Evolutionary conservation across 192 early-diverging fungal species (phyloP).

Genomic region (Coemansia sp.): DNA sequence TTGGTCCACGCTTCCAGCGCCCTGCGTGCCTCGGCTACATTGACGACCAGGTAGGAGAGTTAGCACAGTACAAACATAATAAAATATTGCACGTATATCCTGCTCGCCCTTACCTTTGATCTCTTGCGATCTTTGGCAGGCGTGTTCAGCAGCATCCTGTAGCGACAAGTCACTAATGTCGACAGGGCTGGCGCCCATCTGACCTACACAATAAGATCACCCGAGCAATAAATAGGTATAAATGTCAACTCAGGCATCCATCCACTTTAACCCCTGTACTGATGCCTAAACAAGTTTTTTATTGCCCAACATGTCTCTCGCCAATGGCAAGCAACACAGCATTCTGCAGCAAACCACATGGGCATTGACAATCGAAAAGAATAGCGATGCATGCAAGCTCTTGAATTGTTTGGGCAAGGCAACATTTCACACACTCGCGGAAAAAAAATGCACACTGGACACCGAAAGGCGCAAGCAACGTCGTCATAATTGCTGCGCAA

Average conservation of each 20-base stretch:
- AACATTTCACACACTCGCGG: not conserved
- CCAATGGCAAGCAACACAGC: not conserved
- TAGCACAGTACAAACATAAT: not conserved
- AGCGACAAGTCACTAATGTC: not conserved
- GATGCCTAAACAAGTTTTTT: not conserved
- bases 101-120: not conserved
- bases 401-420: not conserved
- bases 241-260: not conserved
- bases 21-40: conserved; percentile 9
- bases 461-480: not conserved
- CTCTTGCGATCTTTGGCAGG: not conserved
- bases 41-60: not conserved
- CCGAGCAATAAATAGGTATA: not conserved
- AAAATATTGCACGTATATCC: not conserved
- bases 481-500: not conserved
- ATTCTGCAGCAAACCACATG: conserved; percentile 1
- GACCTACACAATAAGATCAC: not conserved
- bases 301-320: not conserved
- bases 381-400: not conserved
- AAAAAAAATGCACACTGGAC: not conserved
- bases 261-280: not conserved
- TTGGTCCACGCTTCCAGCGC: conserved; percentile 19
- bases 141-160: not conserved
- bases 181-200: not conserved
- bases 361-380: conserved; percentile 1